Evolutionary conservation across 768 basidiomycete genomes (phyloP).

Genomic region (Leccinum fibrillosum): DNA sequence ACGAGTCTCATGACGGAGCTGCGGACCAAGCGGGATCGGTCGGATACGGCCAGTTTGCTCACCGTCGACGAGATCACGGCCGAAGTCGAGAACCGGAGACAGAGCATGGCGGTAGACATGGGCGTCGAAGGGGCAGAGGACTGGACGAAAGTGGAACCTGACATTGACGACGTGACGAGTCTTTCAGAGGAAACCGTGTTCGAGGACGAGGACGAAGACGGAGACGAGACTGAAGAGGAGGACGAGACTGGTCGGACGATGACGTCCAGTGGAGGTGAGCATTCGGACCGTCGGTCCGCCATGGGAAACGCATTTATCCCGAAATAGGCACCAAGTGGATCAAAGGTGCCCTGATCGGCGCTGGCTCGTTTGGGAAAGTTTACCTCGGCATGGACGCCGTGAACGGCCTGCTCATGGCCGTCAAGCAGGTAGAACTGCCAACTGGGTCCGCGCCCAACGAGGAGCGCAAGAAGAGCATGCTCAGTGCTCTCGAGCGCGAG

Average conservation of each 20-base stretch:
- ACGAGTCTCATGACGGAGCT: conserved; percentile 82
- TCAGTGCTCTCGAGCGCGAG: conserved; percentile 87
- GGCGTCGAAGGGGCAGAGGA: conserved; percentile 57
- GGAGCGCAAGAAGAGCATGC: conserved; percentile 92
- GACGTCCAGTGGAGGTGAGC: conserved; percentile 52
- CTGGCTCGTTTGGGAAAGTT: conserved; percentile 93
- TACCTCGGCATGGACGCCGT: conserved; percentile 95
- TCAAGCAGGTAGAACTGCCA: conserved; percentile 94
- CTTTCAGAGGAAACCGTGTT: conserved; percentile 44
- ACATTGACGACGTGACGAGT: conserved; percentile 47
- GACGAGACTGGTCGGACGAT: conserved; percentile 51
- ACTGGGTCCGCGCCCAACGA: conserved; percentile 82
- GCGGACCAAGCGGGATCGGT: conserved; percentile 76
- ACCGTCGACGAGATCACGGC: conserved; percentile 99
- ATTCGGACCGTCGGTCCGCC: not conserved
- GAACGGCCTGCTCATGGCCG: conserved; percentile 90
- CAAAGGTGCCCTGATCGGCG: conserved; percentile 92
- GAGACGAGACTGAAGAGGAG: conserved; percentile 45
- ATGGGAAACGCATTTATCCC: conserved; percentile 1
- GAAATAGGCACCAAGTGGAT: conserved; percentile 87
- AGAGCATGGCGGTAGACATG: conserved; percentile 44
- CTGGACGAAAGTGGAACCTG: conserved; percentile 68
- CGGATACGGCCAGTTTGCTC: conserved; percentile 87
- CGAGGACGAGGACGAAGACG: conserved; percentile 50
- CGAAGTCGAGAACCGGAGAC: conserved; percentile 72